Conservation (phyloP, 2,329 filamentous ascomycete species). For the Epichloe hybrida region DNA sequence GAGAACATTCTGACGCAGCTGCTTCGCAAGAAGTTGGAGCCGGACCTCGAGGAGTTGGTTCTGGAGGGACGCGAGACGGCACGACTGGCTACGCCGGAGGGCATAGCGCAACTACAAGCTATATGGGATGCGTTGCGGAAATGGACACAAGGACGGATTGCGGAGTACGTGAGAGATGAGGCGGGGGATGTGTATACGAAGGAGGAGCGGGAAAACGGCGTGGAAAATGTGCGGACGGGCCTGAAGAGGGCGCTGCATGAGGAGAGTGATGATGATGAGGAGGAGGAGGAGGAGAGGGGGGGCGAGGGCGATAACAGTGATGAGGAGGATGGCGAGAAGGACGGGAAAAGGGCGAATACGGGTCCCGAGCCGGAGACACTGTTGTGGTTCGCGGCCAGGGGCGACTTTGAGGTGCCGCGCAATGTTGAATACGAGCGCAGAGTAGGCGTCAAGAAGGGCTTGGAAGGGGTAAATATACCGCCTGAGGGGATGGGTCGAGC, state of each 20-base stretch:
- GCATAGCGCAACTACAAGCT: constrained; percentile 30
- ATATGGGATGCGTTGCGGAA: constrained; percentile 40
- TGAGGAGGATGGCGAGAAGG: constrained; percentile 14
- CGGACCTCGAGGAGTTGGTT: constrained; percentile 61
- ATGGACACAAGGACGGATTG: constrained; percentile 28
- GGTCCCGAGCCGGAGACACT: constrained; percentile 33
- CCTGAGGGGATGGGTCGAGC: constrained; percentile 9
- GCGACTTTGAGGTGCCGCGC: constrained; percentile 30
- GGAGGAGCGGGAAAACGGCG: constrained; percentile 52
- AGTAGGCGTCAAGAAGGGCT: constrained; percentile 16
- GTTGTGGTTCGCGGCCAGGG: constrained; percentile 31
- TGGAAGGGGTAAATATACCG: constrained; percentile 23
- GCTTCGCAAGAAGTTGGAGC: constrained; percentile 73
- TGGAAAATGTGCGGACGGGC: constrained; percentile 60
- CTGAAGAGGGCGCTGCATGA: constrained; percentile 42
- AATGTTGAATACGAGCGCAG: constrained; percentile 31
- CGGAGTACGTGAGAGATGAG: constrained; percentile 28
- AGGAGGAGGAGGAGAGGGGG: constrained; percentile 35
- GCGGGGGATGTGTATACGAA: constrained; percentile 54
- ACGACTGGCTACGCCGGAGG: constrained; percentile 28
- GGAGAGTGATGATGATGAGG: constrained; percentile 43
- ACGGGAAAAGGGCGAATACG: constrained; percentile 14
- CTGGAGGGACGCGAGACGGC: constrained; percentile 43
- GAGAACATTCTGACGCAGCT: constrained; percentile 54
- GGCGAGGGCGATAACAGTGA: constrained; percentile 19